Conservation (phyloP, 176 grass and related monocot species). For the Neostapfia colusana region DNA sequence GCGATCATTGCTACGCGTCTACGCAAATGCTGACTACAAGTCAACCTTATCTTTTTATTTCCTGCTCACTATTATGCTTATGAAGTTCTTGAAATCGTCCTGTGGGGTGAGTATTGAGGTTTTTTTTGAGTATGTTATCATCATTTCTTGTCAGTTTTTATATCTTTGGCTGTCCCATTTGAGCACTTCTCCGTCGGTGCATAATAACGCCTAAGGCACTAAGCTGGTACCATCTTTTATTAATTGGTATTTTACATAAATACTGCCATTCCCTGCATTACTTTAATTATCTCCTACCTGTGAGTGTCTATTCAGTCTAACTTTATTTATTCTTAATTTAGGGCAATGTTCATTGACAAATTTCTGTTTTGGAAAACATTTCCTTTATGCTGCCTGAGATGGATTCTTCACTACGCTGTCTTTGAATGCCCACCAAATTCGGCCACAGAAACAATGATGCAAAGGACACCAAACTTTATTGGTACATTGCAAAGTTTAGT, state of each 20-base stretch:
- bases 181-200: conserved; percentile 11
- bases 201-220: background rate
- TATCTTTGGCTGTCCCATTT: background rate
- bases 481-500: conserved; percentile 54
- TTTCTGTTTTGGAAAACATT: conserved; percentile 95
- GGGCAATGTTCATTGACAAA: conserved; percentile 86
- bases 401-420: conserved; percentile 88
- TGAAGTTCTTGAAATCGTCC: background rate
- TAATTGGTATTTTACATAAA: background rate
- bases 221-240: background rate
- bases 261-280: conserved; percentile 4
- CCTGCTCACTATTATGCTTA: background rate
- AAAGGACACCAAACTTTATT: conserved; percentile 55
- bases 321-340: conserved; percentile 41
- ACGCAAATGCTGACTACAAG: conserved; percentile 17
- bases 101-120: background rate
- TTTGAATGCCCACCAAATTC: conserved; percentile 72
- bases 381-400: conserved; percentile 82
- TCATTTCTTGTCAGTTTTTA: background rate
- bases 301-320: conserved; percentile 9
- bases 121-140: conserved; percentile 15
- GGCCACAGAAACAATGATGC: conserved; percentile 35
- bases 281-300: background rate
- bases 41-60: conserved; percentile 24
- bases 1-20: conserved; percentile 6